Evolutionary conservation across 495 filamentous ascomycete species (phyloP), one percentile per base, ranked within the genome.

Genomic region (Barbatosphaeria neglecta): DNA sequence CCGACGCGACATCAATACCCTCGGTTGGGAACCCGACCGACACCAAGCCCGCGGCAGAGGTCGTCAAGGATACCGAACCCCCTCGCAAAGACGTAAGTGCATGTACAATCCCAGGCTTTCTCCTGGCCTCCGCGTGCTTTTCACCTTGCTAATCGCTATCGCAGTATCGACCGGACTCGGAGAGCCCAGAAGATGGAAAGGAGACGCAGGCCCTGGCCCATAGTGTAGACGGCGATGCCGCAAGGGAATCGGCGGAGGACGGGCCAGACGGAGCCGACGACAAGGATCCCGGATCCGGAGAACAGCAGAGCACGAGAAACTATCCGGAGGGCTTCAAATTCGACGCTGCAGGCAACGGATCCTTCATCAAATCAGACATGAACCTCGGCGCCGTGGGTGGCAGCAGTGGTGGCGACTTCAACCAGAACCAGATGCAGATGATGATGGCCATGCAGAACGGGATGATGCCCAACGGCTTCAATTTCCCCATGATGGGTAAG

Each of bases 401-500:
- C 27, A 31, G 7, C 27, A 31, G 15, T 31, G 27, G 27, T 31
- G 31, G 31, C 9, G 31, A 35, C 31, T 35, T 35, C 31, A 35
- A 81, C 52, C 81, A 90, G 57, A 86, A 78, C 59, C 80, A 85
- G 51, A 94, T 78, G 75, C 75, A 75, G 45, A 75, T 76, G 74
- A 74, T 78, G 74, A 75, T 78, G 74, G 69, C 77, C 51, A 87
- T 88, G 82, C 74, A 81, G 49, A 83, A 77, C 61, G 75, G 78
- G 48, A 87, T 90, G 83, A 72, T 70, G 43, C 77, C 76, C 49
- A 69, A 67, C 40, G 65, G 65, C 23, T 81, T 83, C 43, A 65
- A 67, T 51, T 85, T 84, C 60, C 78, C 80, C 49, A 89, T 94
- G 80, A 87, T 88, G 86, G 85, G 90, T 95, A 72, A 58, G 89